Base-by-base conservation (phyloP, 78 protist species). In the Dictyostelium firmibasis region DNA sequence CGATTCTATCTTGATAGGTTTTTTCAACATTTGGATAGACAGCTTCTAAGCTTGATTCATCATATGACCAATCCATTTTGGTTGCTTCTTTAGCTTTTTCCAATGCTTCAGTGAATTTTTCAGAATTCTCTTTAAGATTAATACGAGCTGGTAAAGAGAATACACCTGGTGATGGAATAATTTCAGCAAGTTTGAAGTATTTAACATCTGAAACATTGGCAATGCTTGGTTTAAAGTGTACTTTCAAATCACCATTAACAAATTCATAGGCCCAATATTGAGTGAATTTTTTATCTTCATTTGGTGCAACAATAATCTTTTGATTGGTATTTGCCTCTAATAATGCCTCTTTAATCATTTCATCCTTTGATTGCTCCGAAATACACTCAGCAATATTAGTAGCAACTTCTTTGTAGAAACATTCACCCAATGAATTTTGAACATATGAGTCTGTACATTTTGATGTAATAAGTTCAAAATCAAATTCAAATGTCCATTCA, bases 101-200 rank as follows among this genome's bases (percentile, higher is more conserved):
- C 0, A 89, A 69, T 0, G 43, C 31, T 47, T 89, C 94, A n/a
- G 72, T 3, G 83, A 64, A 53, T 16, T 44, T 72, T 35, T 89
- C 94, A 18, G 69, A 9, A 85, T 43, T 81, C 13, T 60, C 31
- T 35, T 81, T 78, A 16, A 81, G 25, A 47, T 81, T 70, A 23
- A 89, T 23, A n/a, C 94, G 25, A n/a, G 94, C 94, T 16, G 23
- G 10, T 50, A 89, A 64, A n/a, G 87, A 81, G 43, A 33, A 70
- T 18, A 70, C 83, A 81, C 94, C 94, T 81, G 94, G 94, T 4
- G 94, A 50, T 89, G 94, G 94, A 60, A 89, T 89, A 25, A 89
- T 44, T 0, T n/a, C 8, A 0, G 72, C 77, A n/a, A 89, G 70
- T 8, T 79, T 43, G n/a, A 89, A 89, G 16, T 89, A 89, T 11